Evolutionary conservation across 139 green algal genomes (phyloP).

Genomic region (Zygnema cylindricum): DNA sequence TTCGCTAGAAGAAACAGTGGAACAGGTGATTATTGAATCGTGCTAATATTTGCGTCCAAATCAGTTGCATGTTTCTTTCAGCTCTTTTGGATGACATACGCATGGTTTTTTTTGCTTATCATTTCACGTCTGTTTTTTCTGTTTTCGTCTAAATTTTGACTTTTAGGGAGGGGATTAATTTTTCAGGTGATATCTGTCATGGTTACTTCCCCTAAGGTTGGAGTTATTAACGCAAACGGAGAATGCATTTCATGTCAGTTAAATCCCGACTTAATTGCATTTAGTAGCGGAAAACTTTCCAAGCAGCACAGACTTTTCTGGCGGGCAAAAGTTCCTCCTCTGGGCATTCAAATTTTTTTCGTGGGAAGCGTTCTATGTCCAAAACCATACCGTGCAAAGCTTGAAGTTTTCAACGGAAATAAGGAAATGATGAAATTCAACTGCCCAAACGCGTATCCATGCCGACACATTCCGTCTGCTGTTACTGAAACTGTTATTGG

Average conservation of each 20-base stretch:
- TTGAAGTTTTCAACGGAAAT: conserved; percentile 17
- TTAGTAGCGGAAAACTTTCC: background rate
- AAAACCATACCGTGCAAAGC: background rate
- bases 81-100: too few species aligned
- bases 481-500: background rate
- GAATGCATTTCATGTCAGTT: conserved; percentile 22
- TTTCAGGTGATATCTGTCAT: conserved; percentile 32
- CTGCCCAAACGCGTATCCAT: conserved; percentile 18
- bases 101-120: too few species aligned
- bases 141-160: background rate
- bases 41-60: too few species aligned
- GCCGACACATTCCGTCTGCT: background rate
- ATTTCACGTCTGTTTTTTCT: too few species aligned
- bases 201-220: background rate
- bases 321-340: conserved; percentile 12
- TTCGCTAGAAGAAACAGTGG: conserved; percentile 21
- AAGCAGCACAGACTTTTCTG: conserved; percentile 16
- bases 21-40: conserved; percentile 29
- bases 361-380: conserved; percentile 11
- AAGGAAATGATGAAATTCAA: background rate
- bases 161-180: background rate
- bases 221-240: conserved; percentile 26
- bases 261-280: conserved; percentile 26
- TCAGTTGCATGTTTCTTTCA: too few species aligned
- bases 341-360: conserved; percentile 51